Percentiles rank a stretch among this genome's conserved stretches.
Conservation (phyloP, 139 green algal genomes). For the Nannochloris sp. region DNA sequence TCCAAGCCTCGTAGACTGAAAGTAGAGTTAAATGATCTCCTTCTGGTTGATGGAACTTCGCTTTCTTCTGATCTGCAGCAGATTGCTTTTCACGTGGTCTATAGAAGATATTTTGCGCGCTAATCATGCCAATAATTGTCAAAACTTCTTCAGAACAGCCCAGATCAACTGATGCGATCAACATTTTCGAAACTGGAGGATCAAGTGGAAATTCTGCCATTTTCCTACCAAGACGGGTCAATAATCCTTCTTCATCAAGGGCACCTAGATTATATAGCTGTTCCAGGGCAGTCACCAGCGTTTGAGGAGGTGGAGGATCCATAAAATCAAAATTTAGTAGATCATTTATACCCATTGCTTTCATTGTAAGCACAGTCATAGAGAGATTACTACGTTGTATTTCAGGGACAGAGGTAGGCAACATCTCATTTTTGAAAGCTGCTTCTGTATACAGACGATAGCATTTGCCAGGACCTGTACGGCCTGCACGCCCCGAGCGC, state of each 20-base stretch:
- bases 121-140: slow-evolving; percentile 96
- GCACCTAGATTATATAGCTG: slow-evolving; percentile 95
- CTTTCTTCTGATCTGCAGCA: slow-evolving; percentile 86
- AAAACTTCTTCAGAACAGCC: slow-evolving; percentile 94
- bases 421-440: slow-evolving; percentile 89
- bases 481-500: slow-evolving; percentile 83
- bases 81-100: slow-evolving; percentile 80
- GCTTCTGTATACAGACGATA: slow-evolving; percentile 92
- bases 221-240: slow-evolving; percentile 93
- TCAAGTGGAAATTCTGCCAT: slow-evolving; percentile 99
- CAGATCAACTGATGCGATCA: slow-evolving; percentile 94
- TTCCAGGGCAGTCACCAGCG: slow-evolving; percentile 79
- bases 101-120: slow-evolving; percentile 94
- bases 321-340: slow-evolving; percentile 99
- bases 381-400: slow-evolving; percentile 78
- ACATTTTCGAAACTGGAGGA: slow-evolving; percentile 92
- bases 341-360: slow-evolving; percentile 97
- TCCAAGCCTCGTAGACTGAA: slow-evolving; percentile 95
- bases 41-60: slow-evolving; percentile 94
- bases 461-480: slow-evolving; percentile 95
- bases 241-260: slow-evolving; percentile 90
- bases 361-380: slow-evolving; percentile 71
- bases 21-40: slow-evolving; percentile 97
- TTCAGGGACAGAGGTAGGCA: slow-evolving; percentile 76
- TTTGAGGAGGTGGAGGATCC: slow-evolving; percentile 85